These are phyloP conservation scores for Claviceps paspali DNA, from an alignment of 2,329 filamentous ascomycete species.

Conservation along the genomic window DNA sequence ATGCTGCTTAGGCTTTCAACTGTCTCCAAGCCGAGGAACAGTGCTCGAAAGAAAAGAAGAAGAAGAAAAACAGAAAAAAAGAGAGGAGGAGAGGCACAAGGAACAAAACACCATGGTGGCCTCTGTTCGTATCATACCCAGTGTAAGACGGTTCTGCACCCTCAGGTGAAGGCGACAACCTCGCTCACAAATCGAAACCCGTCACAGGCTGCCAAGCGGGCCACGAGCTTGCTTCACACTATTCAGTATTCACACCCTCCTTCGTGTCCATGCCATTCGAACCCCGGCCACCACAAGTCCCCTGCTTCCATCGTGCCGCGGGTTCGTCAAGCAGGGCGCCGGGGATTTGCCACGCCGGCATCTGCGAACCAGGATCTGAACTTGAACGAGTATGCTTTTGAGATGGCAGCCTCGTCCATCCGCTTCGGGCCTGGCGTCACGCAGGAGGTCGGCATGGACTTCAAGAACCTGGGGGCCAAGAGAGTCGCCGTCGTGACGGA, in stretches of 20 bases:
- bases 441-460: conserved; percentile 95
- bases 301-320: conserved; percentile 40
- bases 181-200: conserved; percentile 1
- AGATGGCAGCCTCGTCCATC: conserved; percentile 93
- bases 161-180: background rate
- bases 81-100: background rate
- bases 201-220: conserved; percentile 42
- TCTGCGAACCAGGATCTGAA: conserved; percentile 44
- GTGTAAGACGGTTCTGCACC: background rate
- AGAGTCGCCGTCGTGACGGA: conserved; percentile 90
- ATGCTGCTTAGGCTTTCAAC: background rate
- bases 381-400: conserved; percentile 93
- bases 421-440: conserved; percentile 88
- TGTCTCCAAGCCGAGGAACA: no score
- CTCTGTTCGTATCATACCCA: conserved; percentile 11
- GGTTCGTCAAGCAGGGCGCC: conserved; percentile 18
- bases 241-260: conserved; percentile 83
- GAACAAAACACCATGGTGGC: conserved; percentile 12
- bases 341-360: conserved; percentile 59
- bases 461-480: conserved; percentile 77
- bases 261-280: conserved; percentile 82
- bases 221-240: conserved; percentile 64
- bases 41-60: no score
- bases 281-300: conserved; percentile 62
- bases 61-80: no score